phyloP scores from a whole-genome alignment of 306 rosid species.

The Pachyrhizus erosus region DNA sequence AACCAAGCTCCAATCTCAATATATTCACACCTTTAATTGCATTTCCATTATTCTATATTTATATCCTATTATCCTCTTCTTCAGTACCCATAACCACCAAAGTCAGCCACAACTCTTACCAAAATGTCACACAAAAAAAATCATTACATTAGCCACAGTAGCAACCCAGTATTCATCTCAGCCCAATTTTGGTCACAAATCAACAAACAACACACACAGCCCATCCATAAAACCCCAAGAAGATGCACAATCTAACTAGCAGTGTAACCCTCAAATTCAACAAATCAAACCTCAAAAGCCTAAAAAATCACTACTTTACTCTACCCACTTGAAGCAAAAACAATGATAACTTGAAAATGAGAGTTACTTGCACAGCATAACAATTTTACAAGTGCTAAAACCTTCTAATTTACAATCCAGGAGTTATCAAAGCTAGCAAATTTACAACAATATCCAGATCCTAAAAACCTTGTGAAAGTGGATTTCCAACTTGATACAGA shows the following conservation, averaged over 20 bases:
- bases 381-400: conserved; percentile 31
- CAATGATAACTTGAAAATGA: conserved; percentile 44
- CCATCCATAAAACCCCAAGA: conserved; percentile 40
- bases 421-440: conserved; percentile 6
- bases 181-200: conserved; percentile 43
- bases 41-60: conserved; percentile 38
- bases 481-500: conserved; percentile 43
- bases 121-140: conserved; percentile 36
- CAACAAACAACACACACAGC: conserved; percentile 41
- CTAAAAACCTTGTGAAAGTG: conserved; percentile 37
- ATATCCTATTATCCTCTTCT: conserved; percentile 46
- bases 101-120: conserved; percentile 29
- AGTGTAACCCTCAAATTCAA: conserved; percentile 37
- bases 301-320: conserved; percentile 51
- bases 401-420: conserved; percentile 32
- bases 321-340: conserved; percentile 40
- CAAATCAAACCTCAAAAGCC: conserved; percentile 52
- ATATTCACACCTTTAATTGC: conserved; percentile 54
- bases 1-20: conserved; percentile 56
- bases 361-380: conserved; percentile 41
- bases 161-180: conserved; percentile 48
- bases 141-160: conserved; percentile 30
- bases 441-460: conserved; percentile 44
- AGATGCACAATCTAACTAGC: conserved; percentile 8
- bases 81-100: conserved; percentile 41